Conservation (phyloP, 371 early-diverging fungal genomes). For the Sporodiniella umbellata region DNA sequence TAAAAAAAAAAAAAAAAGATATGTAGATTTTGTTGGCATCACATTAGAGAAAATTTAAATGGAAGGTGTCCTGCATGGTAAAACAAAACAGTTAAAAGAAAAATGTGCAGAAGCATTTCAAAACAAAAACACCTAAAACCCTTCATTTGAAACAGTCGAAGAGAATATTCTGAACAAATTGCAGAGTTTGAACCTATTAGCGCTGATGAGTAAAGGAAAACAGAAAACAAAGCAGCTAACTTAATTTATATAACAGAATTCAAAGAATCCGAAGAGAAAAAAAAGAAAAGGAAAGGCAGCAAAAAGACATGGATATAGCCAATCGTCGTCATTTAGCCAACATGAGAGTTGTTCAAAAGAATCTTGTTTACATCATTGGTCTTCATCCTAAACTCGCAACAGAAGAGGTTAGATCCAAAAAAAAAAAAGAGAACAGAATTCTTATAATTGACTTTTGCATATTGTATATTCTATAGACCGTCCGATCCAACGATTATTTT, state of each 20-base stretch:
- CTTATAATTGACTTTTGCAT: not conserved
- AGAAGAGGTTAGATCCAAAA: slow-evolving; percentile 76
- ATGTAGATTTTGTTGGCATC: slow-evolving; percentile 25
- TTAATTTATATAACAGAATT: slow-evolving; percentile 28
- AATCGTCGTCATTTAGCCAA: slow-evolving; percentile 85
- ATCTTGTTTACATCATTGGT: slow-evolving; percentile 93
- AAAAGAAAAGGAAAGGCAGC: slow-evolving; percentile 83
- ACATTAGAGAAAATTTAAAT: slow-evolving; percentile 71
- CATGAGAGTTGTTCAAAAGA: slow-evolving; percentile 93
- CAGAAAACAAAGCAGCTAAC: not conserved
- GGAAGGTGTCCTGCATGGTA: slow-evolving; percentile 84
- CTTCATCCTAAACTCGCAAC: slow-evolving; percentile 79
- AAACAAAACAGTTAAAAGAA: not conserved
- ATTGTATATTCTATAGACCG: too few species aligned
- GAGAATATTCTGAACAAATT: slow-evolving; percentile 81
- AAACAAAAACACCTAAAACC: not conserved
- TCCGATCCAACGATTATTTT: slow-evolving; percentile 88
- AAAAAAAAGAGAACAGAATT: not conserved
- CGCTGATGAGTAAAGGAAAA: slow-evolving; percentile 60
- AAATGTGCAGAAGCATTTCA: too few species aligned
- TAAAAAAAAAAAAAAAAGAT: slow-evolving; percentile 7
- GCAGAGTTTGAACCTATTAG: slow-evolving; percentile 88
- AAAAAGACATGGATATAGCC: slow-evolving; percentile 86
- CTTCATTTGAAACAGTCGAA: slow-evolving; percentile 55
- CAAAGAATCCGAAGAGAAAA: slow-evolving; percentile 71